Percentiles rank a stretch among this genome's conserved stretches.
Evolutionary conservation across 371 early-diverging fungal genomes (phyloP).

Genomic region (Cokeromyces recurvatus): DNA sequence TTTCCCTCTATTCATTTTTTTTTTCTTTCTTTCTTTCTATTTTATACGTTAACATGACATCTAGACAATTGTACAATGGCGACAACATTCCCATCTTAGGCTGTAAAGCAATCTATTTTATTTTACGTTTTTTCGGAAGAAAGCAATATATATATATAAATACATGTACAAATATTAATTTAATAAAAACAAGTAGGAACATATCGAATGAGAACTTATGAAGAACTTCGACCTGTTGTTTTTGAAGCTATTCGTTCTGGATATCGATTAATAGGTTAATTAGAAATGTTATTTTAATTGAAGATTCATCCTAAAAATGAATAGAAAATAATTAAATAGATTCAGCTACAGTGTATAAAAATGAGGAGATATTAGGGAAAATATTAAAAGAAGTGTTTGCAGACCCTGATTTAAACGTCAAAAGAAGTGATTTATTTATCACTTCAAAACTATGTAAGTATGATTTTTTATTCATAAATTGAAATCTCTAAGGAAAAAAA

Average conservation of each 20-base stretch:
- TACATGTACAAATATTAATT: not conserved
- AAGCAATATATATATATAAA: no score
- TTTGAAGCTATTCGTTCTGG: constrained; percentile 56
- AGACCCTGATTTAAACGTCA: constrained; percentile 47
- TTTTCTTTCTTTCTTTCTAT: not conserved
- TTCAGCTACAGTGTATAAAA: constrained; percentile 77
- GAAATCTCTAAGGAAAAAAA: no score
- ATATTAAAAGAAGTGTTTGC: constrained; percentile 60
- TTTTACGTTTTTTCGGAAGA: no score
- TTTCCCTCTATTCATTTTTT: no score
- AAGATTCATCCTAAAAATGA: not conserved
- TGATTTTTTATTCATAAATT: not conserved
- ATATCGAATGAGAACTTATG: constrained; percentile 55
- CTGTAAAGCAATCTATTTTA: no score
- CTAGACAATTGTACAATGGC: constrained; percentile 5
- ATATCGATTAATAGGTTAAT: constrained; percentile 68
- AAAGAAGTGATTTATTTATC: constrained; percentile 86
- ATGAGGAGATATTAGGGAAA: constrained; percentile 80
- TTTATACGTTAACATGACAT: constrained; percentile 2
- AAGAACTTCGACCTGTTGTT: constrained; percentile 42
- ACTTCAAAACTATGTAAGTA: constrained; percentile 86
- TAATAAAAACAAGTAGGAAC: no score
- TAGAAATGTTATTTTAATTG: not conserved
- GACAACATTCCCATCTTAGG: constrained; percentile 13
- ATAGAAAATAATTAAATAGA: constrained; percentile 28